These are phyloP conservation scores for Pseudomonodictys pantanalensis DNA, from an alignment of 495 filamentous ascomycete genomes.

Conservation along the genomic window DNA sequence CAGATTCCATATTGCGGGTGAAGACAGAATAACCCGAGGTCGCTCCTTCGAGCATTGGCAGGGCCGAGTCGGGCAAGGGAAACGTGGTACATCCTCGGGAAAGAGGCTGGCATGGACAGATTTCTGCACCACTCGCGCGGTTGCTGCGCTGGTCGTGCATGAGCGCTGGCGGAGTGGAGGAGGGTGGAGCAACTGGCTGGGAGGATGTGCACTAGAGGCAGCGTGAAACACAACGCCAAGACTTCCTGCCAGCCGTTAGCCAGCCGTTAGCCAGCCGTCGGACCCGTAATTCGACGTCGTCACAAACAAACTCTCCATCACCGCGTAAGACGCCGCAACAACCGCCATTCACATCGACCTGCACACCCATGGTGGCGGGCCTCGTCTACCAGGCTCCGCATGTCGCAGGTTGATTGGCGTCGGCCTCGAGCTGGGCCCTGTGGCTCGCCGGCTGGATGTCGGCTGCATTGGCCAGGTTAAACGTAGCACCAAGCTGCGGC, in stretches of 20 bases:
- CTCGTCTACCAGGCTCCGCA: neutral
- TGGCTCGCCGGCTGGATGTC: neutral
- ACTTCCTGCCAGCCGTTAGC: conserved; percentile 5
- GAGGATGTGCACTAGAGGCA: conserved; percentile 8
- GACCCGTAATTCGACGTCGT: conserved; percentile 16
- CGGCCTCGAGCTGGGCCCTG: neutral
- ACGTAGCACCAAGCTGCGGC: conserved; percentile 13
- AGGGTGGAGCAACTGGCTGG: conserved; percentile 13
- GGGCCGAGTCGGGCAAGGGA: too few species aligned
- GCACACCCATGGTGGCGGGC: neutral
- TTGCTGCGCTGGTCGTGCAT: conserved; percentile 19
- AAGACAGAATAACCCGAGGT: too few species aligned
- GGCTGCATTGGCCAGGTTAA: neutral
- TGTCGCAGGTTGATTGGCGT: neutral
- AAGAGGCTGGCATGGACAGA: too few species aligned
- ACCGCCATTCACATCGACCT: too few species aligned
- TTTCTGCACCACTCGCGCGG: too few species aligned
- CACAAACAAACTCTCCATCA: too few species aligned
- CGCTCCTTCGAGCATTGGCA: too few species aligned
- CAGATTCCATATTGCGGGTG: too few species aligned
- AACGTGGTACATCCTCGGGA: too few species aligned
- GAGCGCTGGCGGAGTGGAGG: conserved; percentile 1
- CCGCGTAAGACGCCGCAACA: too few species aligned
- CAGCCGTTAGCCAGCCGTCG: neutral
- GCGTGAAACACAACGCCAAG: conserved; percentile 26